A percentile compares a stretch with the other conserved stretches of the same genome.
Evolutionary conservation across 148 eudicot species (phyloP).

Genomic region (Selenicereus undatus): DNA sequence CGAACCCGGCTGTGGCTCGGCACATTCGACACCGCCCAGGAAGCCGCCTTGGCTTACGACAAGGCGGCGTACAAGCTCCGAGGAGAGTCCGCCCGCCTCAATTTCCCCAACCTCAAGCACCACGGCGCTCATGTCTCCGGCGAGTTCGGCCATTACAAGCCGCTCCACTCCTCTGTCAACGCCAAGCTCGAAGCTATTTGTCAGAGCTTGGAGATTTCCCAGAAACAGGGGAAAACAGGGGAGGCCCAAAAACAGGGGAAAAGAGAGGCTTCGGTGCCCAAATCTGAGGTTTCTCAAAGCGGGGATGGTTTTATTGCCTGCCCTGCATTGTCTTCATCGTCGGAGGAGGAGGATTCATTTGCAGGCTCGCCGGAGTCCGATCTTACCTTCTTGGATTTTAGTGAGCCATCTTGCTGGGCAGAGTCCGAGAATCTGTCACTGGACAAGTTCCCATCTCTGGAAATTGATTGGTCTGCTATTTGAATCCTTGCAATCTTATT

Average conservation of each 20-base stretch:
- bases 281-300: not conserved
- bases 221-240: slow-evolving; percentile 25
- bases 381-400: slow-evolving; percentile 21
- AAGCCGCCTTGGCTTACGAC: slow-evolving; percentile 80
- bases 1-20: slow-evolving; percentile 85
- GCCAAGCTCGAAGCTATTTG: slow-evolving; percentile 64
- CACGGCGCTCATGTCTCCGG: slow-evolving; percentile 17
- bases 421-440: slow-evolving; percentile 22
- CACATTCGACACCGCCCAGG: slow-evolving; percentile 50
- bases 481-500: not conserved
- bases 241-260: not conserved
- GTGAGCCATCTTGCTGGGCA: slow-evolving; percentile 11
- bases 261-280: not conserved
- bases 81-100: slow-evolving; percentile 70
- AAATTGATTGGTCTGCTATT: slow-evolving; percentile 34
- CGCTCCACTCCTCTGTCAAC: slow-evolving; percentile 57
- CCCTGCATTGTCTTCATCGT: not conserved
- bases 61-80: slow-evolving; percentile 75
- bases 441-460: slow-evolving; percentile 32
- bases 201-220: slow-evolving; percentile 28
- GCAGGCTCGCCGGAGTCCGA: slow-evolving; percentile 21
- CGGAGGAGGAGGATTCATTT: not conserved
- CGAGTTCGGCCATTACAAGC: slow-evolving; percentile 33
- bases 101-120: slow-evolving; percentile 57
- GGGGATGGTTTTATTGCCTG: not conserved